Conservation (phyloP, 305 asterid genomes). For the Plantago lanceolata region DNA sequence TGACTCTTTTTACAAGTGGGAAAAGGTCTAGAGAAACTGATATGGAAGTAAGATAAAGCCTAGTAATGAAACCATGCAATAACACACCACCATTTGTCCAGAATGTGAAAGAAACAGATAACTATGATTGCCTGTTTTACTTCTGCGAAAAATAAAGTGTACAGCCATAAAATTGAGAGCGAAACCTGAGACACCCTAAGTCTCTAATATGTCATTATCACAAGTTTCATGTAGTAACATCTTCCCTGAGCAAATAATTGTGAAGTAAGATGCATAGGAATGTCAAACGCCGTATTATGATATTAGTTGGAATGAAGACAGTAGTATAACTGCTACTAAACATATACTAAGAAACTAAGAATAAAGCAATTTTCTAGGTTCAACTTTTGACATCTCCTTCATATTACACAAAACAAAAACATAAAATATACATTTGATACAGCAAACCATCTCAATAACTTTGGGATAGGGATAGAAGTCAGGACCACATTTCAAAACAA, state of each 20-base stretch:
- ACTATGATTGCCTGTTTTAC: constrained; percentile 1
- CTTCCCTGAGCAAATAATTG: background rate
- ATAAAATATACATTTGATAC: constrained; percentile 9
- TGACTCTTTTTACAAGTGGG: background rate
- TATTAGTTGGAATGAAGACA: background rate
- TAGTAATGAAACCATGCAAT: constrained; percentile 1
- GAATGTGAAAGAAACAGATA: constrained; percentile 5
- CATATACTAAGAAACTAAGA: constrained; percentile 1
- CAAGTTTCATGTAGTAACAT: constrained; percentile 20
- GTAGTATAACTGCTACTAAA: constrained; percentile 5
- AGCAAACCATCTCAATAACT: constrained; percentile 19
- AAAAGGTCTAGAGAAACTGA: background rate
- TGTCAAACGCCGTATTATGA: constrained; percentile 10
- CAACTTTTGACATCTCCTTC: background rate
- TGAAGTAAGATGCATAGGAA: constrained; percentile 13
- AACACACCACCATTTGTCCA: constrained; percentile 1
- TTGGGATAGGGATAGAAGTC: background rate
- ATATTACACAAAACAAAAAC: background rate
- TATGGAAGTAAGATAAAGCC: background rate
- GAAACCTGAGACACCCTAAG: constrained; percentile 6
- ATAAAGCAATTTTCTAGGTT: background rate
- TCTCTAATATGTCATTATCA: constrained; percentile 7
- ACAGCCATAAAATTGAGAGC: constrained; percentile 1
- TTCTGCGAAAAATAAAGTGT: constrained; percentile 13
- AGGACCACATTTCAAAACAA: constrained; percentile 8